Evolutionary conservation across 257 asterid species (phyloP).

Genomic region (Gardenia jasminoides): DNA sequence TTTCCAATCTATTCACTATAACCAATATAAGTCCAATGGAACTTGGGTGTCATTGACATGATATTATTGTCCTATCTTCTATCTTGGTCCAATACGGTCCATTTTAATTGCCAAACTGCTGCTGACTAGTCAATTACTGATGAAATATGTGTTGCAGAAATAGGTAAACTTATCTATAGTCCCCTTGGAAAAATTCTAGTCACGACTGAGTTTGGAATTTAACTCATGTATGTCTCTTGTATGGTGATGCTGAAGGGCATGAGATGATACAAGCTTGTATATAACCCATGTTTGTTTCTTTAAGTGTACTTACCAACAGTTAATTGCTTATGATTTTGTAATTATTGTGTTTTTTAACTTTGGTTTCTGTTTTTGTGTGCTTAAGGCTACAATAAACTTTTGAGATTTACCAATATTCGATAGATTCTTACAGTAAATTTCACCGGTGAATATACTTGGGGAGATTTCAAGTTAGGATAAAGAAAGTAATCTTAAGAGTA

Average conservation of each 20-base stretch:
- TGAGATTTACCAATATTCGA: not conserved
- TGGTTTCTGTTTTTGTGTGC: not conserved
- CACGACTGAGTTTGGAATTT: not conserved
- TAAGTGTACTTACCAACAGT: not conserved
- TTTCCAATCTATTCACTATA: not conserved
- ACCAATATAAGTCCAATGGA: not conserved
- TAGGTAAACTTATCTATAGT: not conserved
- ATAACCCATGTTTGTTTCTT: not conserved
- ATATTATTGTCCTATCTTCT: not conserved
- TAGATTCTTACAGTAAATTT: not conserved
- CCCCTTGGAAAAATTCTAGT: not conserved
- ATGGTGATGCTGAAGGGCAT: not conserved
- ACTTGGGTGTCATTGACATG: not conserved
- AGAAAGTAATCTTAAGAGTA: not conserved
- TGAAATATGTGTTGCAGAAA: not conserved
- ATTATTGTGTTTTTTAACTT: not conserved
- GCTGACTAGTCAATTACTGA: not conserved
- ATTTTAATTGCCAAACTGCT: not conserved
- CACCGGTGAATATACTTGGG: not conserved
- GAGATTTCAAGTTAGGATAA: not conserved
- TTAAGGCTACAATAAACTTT: not conserved
- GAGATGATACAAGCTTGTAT: not conserved
- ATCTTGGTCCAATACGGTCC: conserved; percentile 4
- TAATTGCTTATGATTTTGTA: not conserved
- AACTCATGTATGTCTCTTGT: not conserved